Evolutionary conservation across 164 flowering plant genomes (phyloP).

Genomic region (Amborella trichopoda): DNA sequence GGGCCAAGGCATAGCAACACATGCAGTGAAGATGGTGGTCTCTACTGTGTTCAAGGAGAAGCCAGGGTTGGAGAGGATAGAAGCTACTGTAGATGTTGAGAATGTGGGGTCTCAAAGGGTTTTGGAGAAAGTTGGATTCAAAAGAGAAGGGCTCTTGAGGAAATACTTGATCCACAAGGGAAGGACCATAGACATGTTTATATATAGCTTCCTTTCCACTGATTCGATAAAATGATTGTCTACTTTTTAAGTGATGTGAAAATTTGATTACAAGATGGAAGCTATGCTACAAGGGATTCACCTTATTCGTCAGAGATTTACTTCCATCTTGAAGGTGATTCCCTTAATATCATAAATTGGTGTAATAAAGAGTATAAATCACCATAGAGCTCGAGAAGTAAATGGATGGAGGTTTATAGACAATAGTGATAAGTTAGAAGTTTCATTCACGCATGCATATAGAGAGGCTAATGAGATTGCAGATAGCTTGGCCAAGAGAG

Average conservation of each 20-base stretch:
- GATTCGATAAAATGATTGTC: slow-evolving; percentile 13
- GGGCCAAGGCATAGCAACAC: slow-evolving; percentile 62
- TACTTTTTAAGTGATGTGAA: neutral
- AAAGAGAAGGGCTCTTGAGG: slow-evolving; percentile 26
- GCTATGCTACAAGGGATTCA: neutral
- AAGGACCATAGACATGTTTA: slow-evolving; percentile 31
- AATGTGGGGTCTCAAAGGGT: slow-evolving; percentile 55
- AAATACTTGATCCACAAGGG: slow-evolving; percentile 30
- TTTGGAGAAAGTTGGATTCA: slow-evolving; percentile 49
- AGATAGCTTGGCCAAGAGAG: too few relatives aligned
- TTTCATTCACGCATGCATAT: too few relatives aligned
- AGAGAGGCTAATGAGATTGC: too few relatives aligned
- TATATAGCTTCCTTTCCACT: slow-evolving; percentile 36
- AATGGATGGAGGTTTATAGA: too few relatives aligned
- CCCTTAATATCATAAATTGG: neutral
- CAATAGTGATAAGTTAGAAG: too few relatives aligned
- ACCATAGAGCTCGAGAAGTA: too few relatives aligned
- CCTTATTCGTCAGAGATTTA: neutral
- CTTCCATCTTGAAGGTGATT: neutral
- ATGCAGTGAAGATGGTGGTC: slow-evolving; percentile 48
- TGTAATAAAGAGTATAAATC: neutral
- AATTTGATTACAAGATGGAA: neutral
- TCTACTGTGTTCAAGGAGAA: slow-evolving; percentile 33
- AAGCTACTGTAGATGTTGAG: slow-evolving; percentile 52
- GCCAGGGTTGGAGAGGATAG: slow-evolving; percentile 57